Evolutionary conservation across 768 basidiomycete species (phyloP), one percentile per base, ranked within the genome.

Genomic region (Xerocomellus amylosporus): DNA sequence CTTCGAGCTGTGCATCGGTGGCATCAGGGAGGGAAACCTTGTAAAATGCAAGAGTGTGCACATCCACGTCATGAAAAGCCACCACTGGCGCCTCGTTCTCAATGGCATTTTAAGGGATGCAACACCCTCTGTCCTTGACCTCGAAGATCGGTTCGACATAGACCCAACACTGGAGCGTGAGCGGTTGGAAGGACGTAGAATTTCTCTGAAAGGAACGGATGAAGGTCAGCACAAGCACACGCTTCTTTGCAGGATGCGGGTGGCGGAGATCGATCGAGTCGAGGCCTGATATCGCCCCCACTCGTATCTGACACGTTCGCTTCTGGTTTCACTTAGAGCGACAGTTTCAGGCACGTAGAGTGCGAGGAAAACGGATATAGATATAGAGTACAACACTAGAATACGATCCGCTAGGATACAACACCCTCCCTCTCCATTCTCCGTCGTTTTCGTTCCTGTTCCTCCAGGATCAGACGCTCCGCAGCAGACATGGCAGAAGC

Each of bases 371-470:
- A 42, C 19, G 19, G 46, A 59, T 46, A 59, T 43, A 55, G 49
- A 30, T 2, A 30, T 30, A 47, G 34, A 15, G 34, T 54, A 63
- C 53, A 58, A 44, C 24, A 46, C 2, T 22, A 48, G 41, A 20
- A 36, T 51, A 46, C 49, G 49, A 33, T 14, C 14, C 26, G 34
- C 59, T 62, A 67, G 22, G 48, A 39, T 51, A 33, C 54, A 55
- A 53, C 49, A 26, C 52, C 61, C 38, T 77, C 78, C 39, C 78
- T 65, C 59, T 88, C 89, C 84, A 89, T 86, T 59, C 83, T 75
- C 59, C 92, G 77, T 68, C 86, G 79, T 72, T 96, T 95, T 66
- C 93, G 79, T 70, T 93, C 92, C 73, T 90, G 89, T 28, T 97
- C 93, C 75, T 98, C 96, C 54, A 85, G 60, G 56, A 97, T 95